Evolutionary conservation across 2,329 filamentous ascomycete species (phyloP).

Genomic region (Cladosporium sp.): DNA sequence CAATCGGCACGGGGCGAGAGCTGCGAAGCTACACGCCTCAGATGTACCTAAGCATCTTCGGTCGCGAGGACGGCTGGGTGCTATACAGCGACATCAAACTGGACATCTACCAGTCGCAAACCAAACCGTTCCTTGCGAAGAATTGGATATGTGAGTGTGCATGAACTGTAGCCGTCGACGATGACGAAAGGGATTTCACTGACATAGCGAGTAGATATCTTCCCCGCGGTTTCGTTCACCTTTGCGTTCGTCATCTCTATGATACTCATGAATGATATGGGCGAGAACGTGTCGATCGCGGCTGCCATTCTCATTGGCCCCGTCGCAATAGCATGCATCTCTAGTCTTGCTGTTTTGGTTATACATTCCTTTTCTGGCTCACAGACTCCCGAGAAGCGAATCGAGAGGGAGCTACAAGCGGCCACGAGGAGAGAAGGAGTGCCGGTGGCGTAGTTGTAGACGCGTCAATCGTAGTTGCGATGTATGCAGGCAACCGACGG

Average conservation of each 20-base stretch:
- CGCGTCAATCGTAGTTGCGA: too few relatives aligned
- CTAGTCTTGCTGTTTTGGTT: background rate
- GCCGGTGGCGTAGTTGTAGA: background rate
- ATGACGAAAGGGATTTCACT: too few relatives aligned
- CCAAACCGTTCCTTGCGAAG: background rate
- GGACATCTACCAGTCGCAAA: background rate
- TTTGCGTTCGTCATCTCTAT: background rate
- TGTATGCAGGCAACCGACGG: too few relatives aligned
- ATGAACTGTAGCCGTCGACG: too few relatives aligned
- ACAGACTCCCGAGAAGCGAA: background rate
- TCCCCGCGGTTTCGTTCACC: background rate
- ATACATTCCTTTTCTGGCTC: background rate
- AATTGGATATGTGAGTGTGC: background rate
- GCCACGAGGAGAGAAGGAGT: background rate
- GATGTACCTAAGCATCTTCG: conserved; percentile 17
- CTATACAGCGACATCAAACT: conserved; percentile 15
- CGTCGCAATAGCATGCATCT: background rate
- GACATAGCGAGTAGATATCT: background rate
- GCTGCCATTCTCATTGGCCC: background rate
- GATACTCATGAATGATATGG: background rate
- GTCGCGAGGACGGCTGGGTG: conserved; percentile 16
- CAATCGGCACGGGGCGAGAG: conserved; percentile 16
- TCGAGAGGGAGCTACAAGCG: background rate
- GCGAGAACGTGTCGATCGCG: background rate
- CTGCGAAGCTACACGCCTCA: conserved; percentile 11